Evolutionary conservation across 148 eudicot genomes (phyloP).

Genomic region (Selenicereus undatus): DNA sequence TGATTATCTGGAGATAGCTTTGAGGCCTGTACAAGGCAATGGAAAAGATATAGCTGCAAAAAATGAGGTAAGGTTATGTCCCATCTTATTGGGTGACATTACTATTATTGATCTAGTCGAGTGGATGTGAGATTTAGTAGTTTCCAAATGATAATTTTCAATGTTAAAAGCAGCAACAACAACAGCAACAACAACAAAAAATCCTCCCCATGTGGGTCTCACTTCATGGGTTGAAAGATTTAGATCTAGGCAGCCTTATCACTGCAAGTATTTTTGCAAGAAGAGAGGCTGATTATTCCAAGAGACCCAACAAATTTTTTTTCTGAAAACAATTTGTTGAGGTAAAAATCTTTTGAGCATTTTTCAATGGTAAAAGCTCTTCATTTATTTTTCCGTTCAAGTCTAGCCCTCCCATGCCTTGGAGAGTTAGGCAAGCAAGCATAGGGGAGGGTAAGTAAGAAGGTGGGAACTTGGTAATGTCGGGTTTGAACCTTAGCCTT

Average conservation of each 20-base stretch:
- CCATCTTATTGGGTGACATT: not conserved
- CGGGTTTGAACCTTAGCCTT: not conserved
- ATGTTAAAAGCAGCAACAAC: not conserved
- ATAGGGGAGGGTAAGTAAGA: not conserved
- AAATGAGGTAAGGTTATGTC: conserved; percentile 63
- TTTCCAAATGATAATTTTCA: not conserved
- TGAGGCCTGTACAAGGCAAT: conserved; percentile 71
- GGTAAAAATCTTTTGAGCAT: too few relatives aligned
- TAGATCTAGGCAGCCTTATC: too few relatives aligned
- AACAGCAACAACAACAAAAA: too few relatives aligned
- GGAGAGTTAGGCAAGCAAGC: not conserved
- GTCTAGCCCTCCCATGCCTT: not conserved
- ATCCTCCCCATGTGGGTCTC: too few relatives aligned
- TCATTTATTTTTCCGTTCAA: not conserved
- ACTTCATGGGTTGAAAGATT: too few relatives aligned
- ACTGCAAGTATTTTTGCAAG: too few relatives aligned
- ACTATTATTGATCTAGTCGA: not conserved
- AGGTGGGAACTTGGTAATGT: not conserved
- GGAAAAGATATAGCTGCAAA: conserved; percentile 72
- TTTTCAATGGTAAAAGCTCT: not conserved
- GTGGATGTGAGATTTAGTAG: not conserved
- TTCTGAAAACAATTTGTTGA: too few relatives aligned
- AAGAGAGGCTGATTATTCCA: too few relatives aligned
- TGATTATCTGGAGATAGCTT: conserved; percentile 89
- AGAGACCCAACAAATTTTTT: too few relatives aligned